A percentile compares a stretch with the other conserved stretches of the same genome.
phyloP scores from a whole-genome alignment of 139 green algal species.

The Chlamydomonas eustigma region DNA sequence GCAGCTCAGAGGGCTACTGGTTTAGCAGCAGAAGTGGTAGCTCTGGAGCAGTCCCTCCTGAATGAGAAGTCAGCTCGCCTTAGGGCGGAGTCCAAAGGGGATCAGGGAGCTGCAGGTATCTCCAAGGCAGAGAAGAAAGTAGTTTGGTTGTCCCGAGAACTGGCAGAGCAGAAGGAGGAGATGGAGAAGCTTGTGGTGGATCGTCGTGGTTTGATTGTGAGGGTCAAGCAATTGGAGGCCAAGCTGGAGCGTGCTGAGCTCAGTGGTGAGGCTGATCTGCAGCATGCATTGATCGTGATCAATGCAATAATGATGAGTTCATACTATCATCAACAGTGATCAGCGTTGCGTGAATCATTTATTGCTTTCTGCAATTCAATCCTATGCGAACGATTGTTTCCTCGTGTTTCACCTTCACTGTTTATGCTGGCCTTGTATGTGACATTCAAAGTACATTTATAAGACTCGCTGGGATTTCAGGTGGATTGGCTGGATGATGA shows the following conservation, averaged over 20 bases:
- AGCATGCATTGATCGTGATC: no score
- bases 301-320: no score
- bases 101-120: not conserved
- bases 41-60: conserved; percentile 29
- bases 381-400: no score
- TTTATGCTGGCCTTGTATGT: no score
- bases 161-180: conserved; percentile 1
- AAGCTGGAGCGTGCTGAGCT: conserved; percentile 19
- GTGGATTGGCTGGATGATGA: no score
- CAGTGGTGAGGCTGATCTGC: no score
- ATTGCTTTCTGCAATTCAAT: no score
- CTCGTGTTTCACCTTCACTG: no score
- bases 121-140: conserved; percentile 15
- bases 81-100: conserved; percentile 16
- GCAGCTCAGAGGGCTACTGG: conserved; percentile 13
- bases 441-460: no score
- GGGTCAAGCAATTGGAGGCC: conserved; percentile 34
- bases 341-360: no score
- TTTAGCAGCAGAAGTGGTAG: conserved; percentile 30
- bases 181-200: conserved; percentile 23
- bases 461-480: no score
- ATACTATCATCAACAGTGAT: no score
- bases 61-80: conserved; percentile 23
- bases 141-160: not conserved
- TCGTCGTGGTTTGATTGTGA: conserved; percentile 27